Percentiles rank a stretch among this genome's conserved stretches.
Evolutionary conservation across 2,329 filamentous ascomycete genomes (phyloP).

Genomic region (Hymenoscyphus scutula): DNA sequence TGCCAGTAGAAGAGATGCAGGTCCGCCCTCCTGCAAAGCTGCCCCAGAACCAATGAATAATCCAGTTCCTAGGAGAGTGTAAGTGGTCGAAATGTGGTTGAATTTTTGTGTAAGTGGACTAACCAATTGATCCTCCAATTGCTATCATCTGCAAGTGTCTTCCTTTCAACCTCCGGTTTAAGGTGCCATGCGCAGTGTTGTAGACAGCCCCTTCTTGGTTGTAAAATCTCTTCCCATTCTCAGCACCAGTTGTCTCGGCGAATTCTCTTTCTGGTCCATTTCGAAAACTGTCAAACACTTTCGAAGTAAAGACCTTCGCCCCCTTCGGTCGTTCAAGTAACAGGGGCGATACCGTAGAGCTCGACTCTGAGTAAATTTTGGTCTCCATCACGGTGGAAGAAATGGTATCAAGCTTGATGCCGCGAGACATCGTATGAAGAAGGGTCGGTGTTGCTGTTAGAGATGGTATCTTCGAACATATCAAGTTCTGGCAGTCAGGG

Average conservation of each 20-base stretch:
- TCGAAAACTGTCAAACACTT: constrained; percentile 32
- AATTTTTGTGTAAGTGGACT: constrained; percentile 16
- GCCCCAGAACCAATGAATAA: constrained; percentile 82
- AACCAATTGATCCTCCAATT: constrained; percentile 86
- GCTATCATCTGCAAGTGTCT: constrained; percentile 97
- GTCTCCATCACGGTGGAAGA: constrained; percentile 17
- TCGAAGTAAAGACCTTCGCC: constrained; percentile 21
- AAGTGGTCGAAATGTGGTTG: constrained; percentile 11
- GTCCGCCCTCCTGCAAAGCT: constrained; percentile 69
- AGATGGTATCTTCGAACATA: not conserved
- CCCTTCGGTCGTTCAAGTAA: constrained; percentile 23
- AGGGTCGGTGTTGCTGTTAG: not conserved
- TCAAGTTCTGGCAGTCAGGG: not conserved
- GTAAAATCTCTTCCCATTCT: constrained; percentile 43
- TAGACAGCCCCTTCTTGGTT: constrained; percentile 61
- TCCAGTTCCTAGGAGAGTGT: constrained; percentile 60
- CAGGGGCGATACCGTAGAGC: constrained; percentile 29
- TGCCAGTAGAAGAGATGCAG: constrained; percentile 74
- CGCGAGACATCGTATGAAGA: constrained; percentile 2
- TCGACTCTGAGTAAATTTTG: constrained; percentile 27
- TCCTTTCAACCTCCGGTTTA: constrained; percentile 75
- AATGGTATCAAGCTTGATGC: constrained; percentile 10
- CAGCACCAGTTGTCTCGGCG: constrained; percentile 25
- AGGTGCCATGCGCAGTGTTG: constrained; percentile 68
- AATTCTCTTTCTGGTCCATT: constrained; percentile 21